A percentile compares a stretch with the other conserved stretches of the same genome.
Evolutionary conservation across 441 rosid species (phyloP).

Genomic region (Erodium moschatum): DNA sequence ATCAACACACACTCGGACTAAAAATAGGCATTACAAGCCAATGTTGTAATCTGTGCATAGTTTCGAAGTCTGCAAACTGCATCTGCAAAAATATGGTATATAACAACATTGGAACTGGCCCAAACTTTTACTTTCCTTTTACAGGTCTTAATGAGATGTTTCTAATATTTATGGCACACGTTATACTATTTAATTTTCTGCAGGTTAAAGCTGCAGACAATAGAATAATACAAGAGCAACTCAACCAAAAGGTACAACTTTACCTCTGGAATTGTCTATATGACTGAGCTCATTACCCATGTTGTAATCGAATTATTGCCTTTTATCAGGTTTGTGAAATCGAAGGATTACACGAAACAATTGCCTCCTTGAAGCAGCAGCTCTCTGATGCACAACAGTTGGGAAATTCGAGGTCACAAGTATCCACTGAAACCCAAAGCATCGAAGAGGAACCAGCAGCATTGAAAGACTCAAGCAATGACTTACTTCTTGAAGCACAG

Average conservation of each 20-base stretch:
- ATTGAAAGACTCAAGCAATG: constrained; percentile 30
- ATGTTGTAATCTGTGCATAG: too few relatives aligned
- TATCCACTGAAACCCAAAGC: constrained; percentile 30
- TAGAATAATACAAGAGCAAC: constrained; percentile 88
- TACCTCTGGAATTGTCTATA: constrained; percentile 9
- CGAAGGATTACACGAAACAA: constrained; percentile 63
- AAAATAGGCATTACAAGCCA: too few relatives aligned
- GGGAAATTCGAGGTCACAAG: constrained; percentile 35
- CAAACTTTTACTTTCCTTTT: neutral
- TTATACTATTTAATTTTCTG: constrained; percentile 14
- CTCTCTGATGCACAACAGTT: constrained; percentile 55
- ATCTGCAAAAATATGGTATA: neutral
- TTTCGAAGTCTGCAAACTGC: neutral
- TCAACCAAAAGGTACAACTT: constrained; percentile 61
- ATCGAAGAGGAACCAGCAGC: constrained; percentile 29
- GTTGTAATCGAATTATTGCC: constrained; percentile 3
- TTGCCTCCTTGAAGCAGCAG: constrained; percentile 66
- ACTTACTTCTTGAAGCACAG: constrained; percentile 40
- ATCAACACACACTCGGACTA: too few relatives aligned
- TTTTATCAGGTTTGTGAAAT: constrained; percentile 57
- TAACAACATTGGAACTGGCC: neutral
- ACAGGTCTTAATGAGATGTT: neutral
- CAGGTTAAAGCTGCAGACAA: constrained; percentile 94
- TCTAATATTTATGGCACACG: constrained; percentile 11
- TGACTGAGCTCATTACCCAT: neutral